Evolutionary conservation across 106 monocot genomes (phyloP), one percentile per base, ranked within the genome.

Genomic region (Dendrobium chrysotoxum): DNA sequence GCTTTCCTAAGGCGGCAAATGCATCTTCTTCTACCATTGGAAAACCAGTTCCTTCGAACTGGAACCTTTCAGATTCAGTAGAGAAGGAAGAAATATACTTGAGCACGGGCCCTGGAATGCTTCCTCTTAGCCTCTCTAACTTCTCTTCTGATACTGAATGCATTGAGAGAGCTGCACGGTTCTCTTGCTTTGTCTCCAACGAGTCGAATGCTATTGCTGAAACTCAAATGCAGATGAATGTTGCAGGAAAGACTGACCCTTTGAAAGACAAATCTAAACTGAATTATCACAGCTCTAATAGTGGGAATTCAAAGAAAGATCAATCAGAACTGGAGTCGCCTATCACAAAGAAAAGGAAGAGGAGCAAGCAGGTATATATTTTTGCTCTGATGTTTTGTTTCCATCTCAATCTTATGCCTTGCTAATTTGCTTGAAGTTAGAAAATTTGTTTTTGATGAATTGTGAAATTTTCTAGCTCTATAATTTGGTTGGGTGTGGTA

Each of bases 101-200:
- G 54, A 47, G 72, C 28, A 80, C 25, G 42, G 53, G 30, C 80
- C 76, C 5, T 0, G 50, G 2, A 50, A 15, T 50, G 13, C 50
- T 50, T 50, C 50, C 50, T 12, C 50, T 50, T 50, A 68, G 80
- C n/a, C 78, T 87, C 3, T 71, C 92, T 18, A 82, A 91, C 76
- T 85, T 92, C 78, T 88, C 88, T 3, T 50, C 84, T 7, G 95
- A 95, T 40, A 77, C 87, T 0, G 87, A 72, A 28, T 95, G 92
- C 82, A 85, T 92, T 40, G 95, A 92, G 76, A 54, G 90, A 38
- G 89, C 95, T 0, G 95, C 92, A 42, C 85, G 90, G 77, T 90
- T 87, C 66, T 93, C 95, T 0, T 93, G 87, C 78, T 92, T 92
- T 50, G 25, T 40, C 7, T 73, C 81, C 17, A 25, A 40, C 44